Evolutionary conservation across 305 asterid species (phyloP), one percentile per base, ranked within the genome.

Genomic region (Galium porrigens): DNA sequence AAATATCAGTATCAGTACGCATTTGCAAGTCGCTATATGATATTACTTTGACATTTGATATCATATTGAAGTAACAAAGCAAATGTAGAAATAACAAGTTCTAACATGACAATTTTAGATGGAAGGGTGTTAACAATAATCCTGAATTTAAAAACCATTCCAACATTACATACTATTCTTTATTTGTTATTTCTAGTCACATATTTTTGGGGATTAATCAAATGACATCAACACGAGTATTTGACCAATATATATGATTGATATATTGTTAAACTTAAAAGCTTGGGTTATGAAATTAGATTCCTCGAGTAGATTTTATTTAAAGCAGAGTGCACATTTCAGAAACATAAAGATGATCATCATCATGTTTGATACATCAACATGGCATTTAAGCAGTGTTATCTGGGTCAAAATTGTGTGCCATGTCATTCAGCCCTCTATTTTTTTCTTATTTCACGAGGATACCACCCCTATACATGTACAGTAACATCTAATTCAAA

Each of bases 1-100:
- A 71, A 56, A 32, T 70, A 6, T 55, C 61, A 34, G 20, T 4
- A 49, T 71, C 58, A 56, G 55, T 41, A 59, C 17, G 1, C 60
- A 63, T 62, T 46, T 71, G 52, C 20, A 33, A 49, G 34, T 55
- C 54, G 58, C 58, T 36, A n/a, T 62, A 22, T 33, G 25, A 46
- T 66, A 65, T 64, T 41, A 41, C 58, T 52, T 30, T 29, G 25
- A 73, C 6, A 15, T 9, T 29, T 67, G 58, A 57, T 39, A n/a
- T 57, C 10, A 8, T 30, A 56, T 56, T 34, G 34, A 17, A 32
- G 20, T 42, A 42, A 30, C 6, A 5, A n/a, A 51, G 17, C 14
- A 42, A 59, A 55, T 52, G 15, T n/a, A 46, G 37, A 67, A n/a
- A 49, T 58, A 29, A n/a, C 51, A 60, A 22, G 36, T 48, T 48